Evolutionary conservation across 1,284 basidiomycete species (phyloP), one percentile per base, ranked within the genome.

Genomic region (Waitea zeae): DNA sequence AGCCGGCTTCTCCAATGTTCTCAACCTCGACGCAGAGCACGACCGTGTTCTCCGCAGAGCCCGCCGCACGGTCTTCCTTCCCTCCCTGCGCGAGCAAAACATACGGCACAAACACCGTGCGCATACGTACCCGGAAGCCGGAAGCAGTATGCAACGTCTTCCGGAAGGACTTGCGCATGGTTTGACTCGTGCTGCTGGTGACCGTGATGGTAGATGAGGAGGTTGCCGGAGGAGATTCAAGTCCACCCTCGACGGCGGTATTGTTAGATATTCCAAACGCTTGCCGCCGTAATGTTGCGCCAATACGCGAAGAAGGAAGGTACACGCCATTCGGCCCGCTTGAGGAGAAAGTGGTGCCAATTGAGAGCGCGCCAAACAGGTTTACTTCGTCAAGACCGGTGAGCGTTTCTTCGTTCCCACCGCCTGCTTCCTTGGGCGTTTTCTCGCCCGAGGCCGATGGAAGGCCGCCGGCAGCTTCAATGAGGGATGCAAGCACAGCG

Each of bases 1-100:
- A 58, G 2, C 56, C 50, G 7, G 22, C 22, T 30, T 75, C 70
- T 6, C 63, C 68, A 4, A 69, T 62, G 54, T 87, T 82, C 52
- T 87, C 81, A 35, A 93, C 61, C 49, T 95, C 82, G 5, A 92
- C 72, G 42, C 81, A 86, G 9, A 92, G 67, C 9, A 89, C 73
- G 17, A 90, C 74, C 0, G 83, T 84, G 27, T 78, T 65, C 50
- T 89, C 84, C 35, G 77, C 78, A 39, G 70, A 75, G 5, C 76
- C 80, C 0, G 79, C 77, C 46, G 77, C 73, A 27, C 64, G 51
- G 37, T 64, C 52, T 39, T 70, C 62, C 11, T 58, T 58, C 24
- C 39, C 3, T 17, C 37, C 38, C 17, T 46, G 47, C 11, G 70
- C 65, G 3, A 75, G 56, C 36, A 75, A 59, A 13, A 88, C 68